Percentiles rank a stretch among this genome's conserved stretches.
phyloP scores from a whole-genome alignment of 805 yeast genomes.

The Torulaspora indica region DNA sequence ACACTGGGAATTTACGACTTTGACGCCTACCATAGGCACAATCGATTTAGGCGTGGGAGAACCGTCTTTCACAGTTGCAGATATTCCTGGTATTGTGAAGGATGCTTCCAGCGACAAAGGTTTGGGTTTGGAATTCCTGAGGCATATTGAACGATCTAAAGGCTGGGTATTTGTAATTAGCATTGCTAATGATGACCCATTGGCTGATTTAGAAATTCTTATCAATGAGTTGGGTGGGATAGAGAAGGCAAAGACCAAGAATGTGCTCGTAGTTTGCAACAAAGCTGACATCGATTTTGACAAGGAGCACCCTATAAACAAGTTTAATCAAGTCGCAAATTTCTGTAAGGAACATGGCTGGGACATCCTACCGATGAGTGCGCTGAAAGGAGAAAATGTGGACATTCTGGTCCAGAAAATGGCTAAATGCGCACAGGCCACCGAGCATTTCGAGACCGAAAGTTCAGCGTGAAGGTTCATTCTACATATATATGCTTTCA shows the following conservation, averaged over 20 bases:
- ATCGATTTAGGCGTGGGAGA: conserved; percentile 60
- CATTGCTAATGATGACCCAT: conserved; percentile 63
- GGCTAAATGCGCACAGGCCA: conserved; percentile 45
- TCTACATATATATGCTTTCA: too few relatives aligned
- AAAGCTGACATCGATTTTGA: conserved; percentile 70
- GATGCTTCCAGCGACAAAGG: conserved; percentile 86
- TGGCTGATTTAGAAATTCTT: conserved; percentile 57
- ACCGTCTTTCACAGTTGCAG: conserved; percentile 82
- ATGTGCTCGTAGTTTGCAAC: conserved; percentile 78
- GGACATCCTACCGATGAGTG: conserved; percentile 83
- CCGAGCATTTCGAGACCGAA: not conserved
- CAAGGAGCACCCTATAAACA: conserved; percentile 42
- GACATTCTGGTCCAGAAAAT: conserved; percentile 65
- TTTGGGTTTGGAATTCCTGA: conserved; percentile 85
- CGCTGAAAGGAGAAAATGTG: conserved; percentile 64
- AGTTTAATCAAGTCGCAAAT: conserved; percentile 43
- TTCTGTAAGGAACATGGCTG: conserved; percentile 47
- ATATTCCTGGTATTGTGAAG: conserved; percentile 90
- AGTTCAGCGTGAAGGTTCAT: not conserved
- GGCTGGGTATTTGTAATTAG: conserved; percentile 86
- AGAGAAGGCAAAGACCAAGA: conserved; percentile 54
- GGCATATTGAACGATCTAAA: conserved; percentile 88
- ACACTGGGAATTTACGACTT: conserved; percentile 94
- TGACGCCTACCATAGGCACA: conserved; percentile 90
- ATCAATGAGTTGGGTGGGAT: conserved; percentile 65